Evolutionary conservation across 2,329 filamentous ascomycete species (phyloP), one percentile per base, ranked within the genome.

Genomic region (Penicillium sp.): DNA sequence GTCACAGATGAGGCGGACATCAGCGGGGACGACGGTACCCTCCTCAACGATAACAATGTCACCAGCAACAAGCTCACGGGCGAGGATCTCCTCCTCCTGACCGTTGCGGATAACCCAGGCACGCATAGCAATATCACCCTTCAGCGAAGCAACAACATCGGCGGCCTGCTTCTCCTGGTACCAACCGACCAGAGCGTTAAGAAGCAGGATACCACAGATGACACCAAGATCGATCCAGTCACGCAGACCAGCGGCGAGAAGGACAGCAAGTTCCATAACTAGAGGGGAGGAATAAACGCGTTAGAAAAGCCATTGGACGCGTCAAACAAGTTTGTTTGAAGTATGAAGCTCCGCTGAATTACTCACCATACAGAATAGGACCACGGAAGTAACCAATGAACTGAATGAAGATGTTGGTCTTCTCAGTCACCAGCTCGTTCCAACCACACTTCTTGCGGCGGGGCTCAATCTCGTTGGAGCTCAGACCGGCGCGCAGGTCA

Each of bases 151-250:
- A 67, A 90, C 87, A 67, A 90, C 87, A 75, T 91, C 88, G 63
- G 87, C 88, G 66, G 88, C 88, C 76, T 90, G 87, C 79, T 91
- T 91, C 77, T 91, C 88, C 74, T 90, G 88, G 74, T 91, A 90
- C 84, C 87, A 91, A 79, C 88, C 88, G 72, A 90, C 88, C 60
- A 87, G 77, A 62, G 88, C 88, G 78, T 91, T 91, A 59, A 91
- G 85, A 70, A 87, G 66, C 52, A 91, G 78, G 74, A 91, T 91
- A 79, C 83, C 88, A 66, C 87, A 84, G 72, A 91, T 91, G 73
- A 91, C 87, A 82, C 87, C 87, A 64, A 90, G 83, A 78, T 91
- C 88, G 61, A 90, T 82, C 87, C 87, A 91, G 76, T 89, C 87
- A 71, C 83, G 81, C 60, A 91, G 85, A 83, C 87, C 88, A 70